Base-by-base conservation (phyloP, 768 basidiomycete species). In the Holtermanniella nyarrowii region DNA sequence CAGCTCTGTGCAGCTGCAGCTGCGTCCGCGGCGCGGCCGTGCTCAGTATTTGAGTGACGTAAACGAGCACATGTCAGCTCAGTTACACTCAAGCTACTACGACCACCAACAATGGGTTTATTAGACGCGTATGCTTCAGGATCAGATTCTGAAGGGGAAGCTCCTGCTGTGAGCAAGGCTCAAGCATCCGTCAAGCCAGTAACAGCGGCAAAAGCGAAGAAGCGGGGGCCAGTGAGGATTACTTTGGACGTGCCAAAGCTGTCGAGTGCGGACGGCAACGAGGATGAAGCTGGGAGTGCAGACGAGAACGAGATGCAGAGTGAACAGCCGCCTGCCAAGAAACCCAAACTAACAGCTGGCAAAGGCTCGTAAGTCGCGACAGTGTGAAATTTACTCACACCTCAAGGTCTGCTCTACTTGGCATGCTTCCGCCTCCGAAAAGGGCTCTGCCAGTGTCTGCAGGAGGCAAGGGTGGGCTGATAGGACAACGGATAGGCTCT, bases 401-500 rank as follows among this genome's bases (percentile, higher is more conserved):
- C 18, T 2, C 2, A 39, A 68, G 66, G 0, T 68, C 66, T 21
- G 46, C 59, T 0, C 48, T 71, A 43, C 47, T 71, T 3, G 67
- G 63, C 1, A 64, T 71, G 65, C 49, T 71, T 1, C 69, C 69
- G 10, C 54, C 67, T 25, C 69, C 69, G 0, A 71, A 71, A 50
- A 45, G 67, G n/a, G 63, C 64, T 48, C 49, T 69, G 22, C 62
- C 63, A 4, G 21, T 39, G 4, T 23, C 47, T 11, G 27, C 24
- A 21, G 11, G 13, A 37, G 47, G 26, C 31, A 37, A 37, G 31
- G 31, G 31, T 16, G 31, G 31, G 7, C 16, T 37, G 31, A 7
- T 37, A 16, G n/a, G n/a, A 16, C 26, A 24, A 22, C 4, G 21
- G 18, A 25, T 26, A 20, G 45, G n/a, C n/a, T n/a, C n/a, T n/a